Evolutionary conservation across 495 filamentous ascomycete species (phyloP).

Genomic region (Delitschia confertaspora): DNA sequence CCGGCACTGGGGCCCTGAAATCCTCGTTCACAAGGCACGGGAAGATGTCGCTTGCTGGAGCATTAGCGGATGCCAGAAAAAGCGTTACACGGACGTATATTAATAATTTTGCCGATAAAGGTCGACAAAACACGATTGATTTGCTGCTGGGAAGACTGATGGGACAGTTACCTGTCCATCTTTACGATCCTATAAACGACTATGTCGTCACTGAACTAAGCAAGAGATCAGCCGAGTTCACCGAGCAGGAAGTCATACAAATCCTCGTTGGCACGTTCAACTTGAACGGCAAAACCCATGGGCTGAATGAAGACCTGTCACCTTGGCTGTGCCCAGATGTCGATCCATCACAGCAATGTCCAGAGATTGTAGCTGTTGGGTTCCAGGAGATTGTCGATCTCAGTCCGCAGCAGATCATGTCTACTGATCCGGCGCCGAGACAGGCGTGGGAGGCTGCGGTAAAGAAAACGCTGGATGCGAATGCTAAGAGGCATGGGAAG

Average conservation of each 20-base stretch:
- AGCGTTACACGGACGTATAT: constrained; percentile 88
- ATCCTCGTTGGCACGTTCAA: constrained; percentile 93
- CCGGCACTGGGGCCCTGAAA: constrained; percentile 89
- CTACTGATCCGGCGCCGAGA: constrained; percentile 79
- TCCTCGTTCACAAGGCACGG: constrained; percentile 92
- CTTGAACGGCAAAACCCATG: constrained; percentile 73
- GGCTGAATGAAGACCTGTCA: constrained; percentile 69
- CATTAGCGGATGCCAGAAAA: constrained; percentile 90
- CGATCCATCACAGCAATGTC: constrained; percentile 44
- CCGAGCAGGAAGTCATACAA: constrained; percentile 42
- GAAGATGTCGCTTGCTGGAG: constrained; percentile 91
- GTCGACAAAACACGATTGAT: constrained; percentile 88
- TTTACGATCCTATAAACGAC: constrained; percentile 93
- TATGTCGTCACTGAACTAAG: constrained; percentile 66
- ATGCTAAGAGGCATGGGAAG: constrained; percentile 49
- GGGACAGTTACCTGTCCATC: constrained; percentile 70
- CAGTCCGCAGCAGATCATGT: constrained; percentile 98
- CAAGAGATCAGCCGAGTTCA: constrained; percentile 42
- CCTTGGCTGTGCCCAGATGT: constrained; percentile 66
- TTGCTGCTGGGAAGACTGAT: constrained; percentile 67
- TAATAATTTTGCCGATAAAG: constrained; percentile 94
- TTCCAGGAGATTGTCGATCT: constrained; percentile 98
- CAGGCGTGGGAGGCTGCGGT: constrained; percentile 82
- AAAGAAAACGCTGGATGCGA: constrained; percentile 61
- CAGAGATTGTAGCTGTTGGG: constrained; percentile 77